Conservation (phyloP, 2,329 filamentous ascomycete genomes). For the Nigrospora oryzae region DNA sequence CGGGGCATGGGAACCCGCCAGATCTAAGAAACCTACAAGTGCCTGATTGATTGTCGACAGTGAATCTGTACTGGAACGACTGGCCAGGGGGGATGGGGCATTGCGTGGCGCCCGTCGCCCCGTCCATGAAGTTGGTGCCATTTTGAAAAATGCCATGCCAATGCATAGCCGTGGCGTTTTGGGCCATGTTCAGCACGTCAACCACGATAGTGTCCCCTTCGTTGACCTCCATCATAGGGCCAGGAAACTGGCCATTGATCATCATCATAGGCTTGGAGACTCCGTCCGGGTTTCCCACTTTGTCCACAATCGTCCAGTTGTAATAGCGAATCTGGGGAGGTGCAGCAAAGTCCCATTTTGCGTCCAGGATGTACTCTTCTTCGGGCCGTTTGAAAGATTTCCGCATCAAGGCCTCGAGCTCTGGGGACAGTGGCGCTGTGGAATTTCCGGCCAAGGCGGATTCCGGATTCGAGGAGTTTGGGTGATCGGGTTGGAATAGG, state of each 20-base stretch:
- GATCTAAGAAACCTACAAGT: constrained; percentile 21
- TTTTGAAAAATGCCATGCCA: constrained; percentile 76
- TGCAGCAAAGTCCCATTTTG: constrained; percentile 45
- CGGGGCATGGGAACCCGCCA: background rate
- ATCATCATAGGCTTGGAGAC: constrained; percentile 51
- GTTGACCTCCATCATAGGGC: constrained; percentile 64
- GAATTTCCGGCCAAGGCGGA: too few relatives aligned
- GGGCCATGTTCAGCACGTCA: constrained; percentile 58
- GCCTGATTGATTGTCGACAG: constrained; percentile 38
- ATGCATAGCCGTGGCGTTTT: constrained; percentile 61
- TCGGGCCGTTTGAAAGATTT: constrained; percentile 8
- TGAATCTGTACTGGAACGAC: constrained; percentile 61
- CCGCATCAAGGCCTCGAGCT: background rate
- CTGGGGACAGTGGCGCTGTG: background rate
- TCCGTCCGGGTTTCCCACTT: constrained; percentile 52
- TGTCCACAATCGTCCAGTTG: constrained; percentile 51
- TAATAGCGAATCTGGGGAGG: constrained; percentile 44
- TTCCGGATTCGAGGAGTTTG: too few relatives aligned
- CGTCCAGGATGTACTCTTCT: constrained; percentile 47
- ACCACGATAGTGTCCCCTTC: constrained; percentile 65
- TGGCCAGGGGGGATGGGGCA: constrained; percentile 56
- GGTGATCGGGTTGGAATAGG: background rate
- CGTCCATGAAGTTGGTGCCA: constrained; percentile 68
- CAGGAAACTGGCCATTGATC: constrained; percentile 68
- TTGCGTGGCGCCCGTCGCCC: constrained; percentile 58